phyloP scores from a whole-genome alignment of 2,329 filamentous ascomycete species.

The Colletotrichum costaricense region DNA sequence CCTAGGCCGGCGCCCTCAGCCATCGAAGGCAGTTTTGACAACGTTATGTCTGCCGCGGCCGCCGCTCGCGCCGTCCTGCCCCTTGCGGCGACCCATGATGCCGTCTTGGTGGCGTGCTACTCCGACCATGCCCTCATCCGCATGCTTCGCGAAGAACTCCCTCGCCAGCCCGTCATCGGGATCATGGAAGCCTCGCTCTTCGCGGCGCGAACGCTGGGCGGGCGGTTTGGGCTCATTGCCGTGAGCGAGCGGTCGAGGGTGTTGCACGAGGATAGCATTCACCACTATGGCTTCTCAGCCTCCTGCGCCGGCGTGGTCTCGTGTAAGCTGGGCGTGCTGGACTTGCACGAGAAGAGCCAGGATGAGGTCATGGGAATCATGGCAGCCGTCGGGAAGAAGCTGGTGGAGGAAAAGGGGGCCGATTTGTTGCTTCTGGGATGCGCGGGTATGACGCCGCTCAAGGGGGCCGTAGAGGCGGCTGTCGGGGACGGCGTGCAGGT shows the following conservation, averaged over 20 bases:
- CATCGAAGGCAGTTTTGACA: slow-evolving; percentile 70
- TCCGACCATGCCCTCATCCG: slow-evolving; percentile 29
- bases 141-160: slow-evolving; percentile 27
- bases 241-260: slow-evolving; percentile 24
- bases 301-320: slow-evolving; percentile 25
- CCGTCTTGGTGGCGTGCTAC: slow-evolving; percentile 27
- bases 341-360: slow-evolving; percentile 31
- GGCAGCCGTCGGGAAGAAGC: slow-evolving; percentile 19
- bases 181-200: slow-evolving; percentile 80
- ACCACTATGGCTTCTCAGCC: slow-evolving; percentile 22
- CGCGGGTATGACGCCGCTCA: slow-evolving; percentile 27
- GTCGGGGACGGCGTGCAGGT: slow-evolving; percentile 25
- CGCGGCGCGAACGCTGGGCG: slow-evolving; percentile 19
- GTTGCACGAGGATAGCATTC: slow-evolving; percentile 34
- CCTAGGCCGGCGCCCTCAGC: slow-evolving; percentile 14
- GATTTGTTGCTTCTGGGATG: slow-evolving; percentile 26
- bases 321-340: slow-evolving; percentile 22
- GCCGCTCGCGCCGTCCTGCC: slow-evolving; percentile 47
- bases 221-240: slow-evolving; percentile 22
- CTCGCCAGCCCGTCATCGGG: slow-evolving; percentile 69
- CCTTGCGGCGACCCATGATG: slow-evolving; percentile 50
- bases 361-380: slow-evolving; percentile 26
- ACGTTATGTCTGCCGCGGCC: slow-evolving; percentile 64
- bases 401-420: slow-evolving; percentile 21
- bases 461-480: slow-evolving; percentile 24